Base-by-base conservation (phyloP, 805 yeast genomes). In the Priceomyces melissophilus region DNA sequence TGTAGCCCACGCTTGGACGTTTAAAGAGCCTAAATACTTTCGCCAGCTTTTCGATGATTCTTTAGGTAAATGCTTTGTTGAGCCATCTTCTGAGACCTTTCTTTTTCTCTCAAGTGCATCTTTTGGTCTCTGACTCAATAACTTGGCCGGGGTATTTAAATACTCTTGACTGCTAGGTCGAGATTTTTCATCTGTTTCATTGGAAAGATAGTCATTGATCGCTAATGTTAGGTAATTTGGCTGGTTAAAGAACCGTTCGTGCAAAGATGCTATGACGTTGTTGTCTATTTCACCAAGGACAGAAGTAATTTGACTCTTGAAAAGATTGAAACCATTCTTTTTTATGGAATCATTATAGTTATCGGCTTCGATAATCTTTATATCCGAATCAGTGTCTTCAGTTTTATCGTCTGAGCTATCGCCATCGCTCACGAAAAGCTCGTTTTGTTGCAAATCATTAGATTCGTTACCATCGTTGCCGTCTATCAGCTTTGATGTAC, bases 1-100 rank as follows among this genome's bases (percentile, higher is more conserved):
- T 0, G 89, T 83, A 10, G 89, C 84, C 84, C 85, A 81, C 2
- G 84, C 86, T 38, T 74, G 74, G 2, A 79, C 75, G 43, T 75
- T 75, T 9, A 82, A 43, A 0, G 83, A 66, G 0, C 91, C 91
- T 25, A 84, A 69, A 49, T 71, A 82, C 32, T 73, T 60, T 17
- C 41, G 45, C 74, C 73, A 66, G 32, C 46, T 32, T 23, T 43
- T 15, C 11, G n/a, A 10, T 20, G 35, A 4, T 17, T 15, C 13
- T 16, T 32, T 9, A 7, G 14, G 33, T 28, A 14, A 20, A 10
- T 3, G 10, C 15, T 4, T 17, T 34, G 35, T 29, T 32, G 20
- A 7, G 14, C 6, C 23, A n/a, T 14, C 17, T 5, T 23, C 30
- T 23, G 15, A 15, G 10, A 32, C 33, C 8, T 26, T 13, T 23